Conservation (phyloP, 2,329 filamentous ascomycete species). For the Verticillium longisporum region DNA sequence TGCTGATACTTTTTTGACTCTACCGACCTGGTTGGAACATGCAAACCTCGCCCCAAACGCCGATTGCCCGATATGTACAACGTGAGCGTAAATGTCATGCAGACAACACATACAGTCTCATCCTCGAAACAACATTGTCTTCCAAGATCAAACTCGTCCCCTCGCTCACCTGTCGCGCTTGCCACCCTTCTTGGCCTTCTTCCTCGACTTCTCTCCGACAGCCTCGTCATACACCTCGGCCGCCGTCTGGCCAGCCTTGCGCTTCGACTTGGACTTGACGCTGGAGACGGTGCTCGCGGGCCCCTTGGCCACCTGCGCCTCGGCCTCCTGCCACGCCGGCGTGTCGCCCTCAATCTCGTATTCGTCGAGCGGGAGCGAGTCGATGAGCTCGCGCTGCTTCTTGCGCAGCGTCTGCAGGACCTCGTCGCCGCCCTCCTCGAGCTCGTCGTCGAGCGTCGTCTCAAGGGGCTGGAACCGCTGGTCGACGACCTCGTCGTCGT, state of each 20-base stretch:
- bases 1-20: background rate
- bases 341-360: constrained; percentile 60
- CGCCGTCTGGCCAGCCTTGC: constrained; percentile 60
- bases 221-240: constrained; percentile 57
- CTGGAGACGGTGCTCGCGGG: constrained; percentile 62
- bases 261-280: constrained; percentile 73
- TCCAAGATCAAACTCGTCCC: background rate
- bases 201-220: constrained; percentile 50
- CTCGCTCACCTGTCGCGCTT: constrained; percentile 4
- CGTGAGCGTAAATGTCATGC: background rate
- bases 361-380: constrained; percentile 80
- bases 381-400: constrained; percentile 82
- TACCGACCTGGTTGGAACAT: background rate
- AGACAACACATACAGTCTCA: background rate
- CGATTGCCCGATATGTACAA: background rate
- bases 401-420: constrained; percentile 63
- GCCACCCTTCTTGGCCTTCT: constrained; percentile 30
- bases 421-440: constrained; percentile 77
- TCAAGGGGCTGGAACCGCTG: constrained; percentile 65
- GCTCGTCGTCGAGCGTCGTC: constrained; percentile 68
- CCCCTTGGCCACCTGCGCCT: constrained; percentile 64
- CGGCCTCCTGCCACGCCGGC: constrained; percentile 60
- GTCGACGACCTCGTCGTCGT: constrained; percentile 62
- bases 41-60: background rate
- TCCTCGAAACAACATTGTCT: background rate